phyloP scores from a whole-genome alignment of 2,329 filamentous ascomycete genomes.

The Lasiodiplodia sp. region DNA sequence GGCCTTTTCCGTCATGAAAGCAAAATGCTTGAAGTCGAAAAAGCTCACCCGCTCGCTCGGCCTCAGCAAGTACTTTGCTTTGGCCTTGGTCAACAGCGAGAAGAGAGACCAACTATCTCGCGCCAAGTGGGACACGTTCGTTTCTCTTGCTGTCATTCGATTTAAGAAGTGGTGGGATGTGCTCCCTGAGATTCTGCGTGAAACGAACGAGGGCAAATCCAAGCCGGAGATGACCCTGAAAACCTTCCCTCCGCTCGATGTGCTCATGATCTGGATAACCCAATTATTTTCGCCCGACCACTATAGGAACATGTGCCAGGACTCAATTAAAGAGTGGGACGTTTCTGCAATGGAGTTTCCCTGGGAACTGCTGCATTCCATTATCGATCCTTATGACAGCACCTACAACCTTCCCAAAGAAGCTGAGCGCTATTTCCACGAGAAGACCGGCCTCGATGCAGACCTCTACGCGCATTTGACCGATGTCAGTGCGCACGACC shows the following conservation, averaged over 20 bases:
- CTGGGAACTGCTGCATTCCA: constrained; percentile 14
- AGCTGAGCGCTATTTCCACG: constrained; percentile 14
- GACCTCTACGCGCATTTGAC: constrained; percentile 15
- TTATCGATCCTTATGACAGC: constrained; percentile 21
- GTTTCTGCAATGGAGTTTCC: constrained; percentile 25
- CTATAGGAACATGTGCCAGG: constrained; percentile 25
- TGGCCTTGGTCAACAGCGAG: constrained; percentile 1
- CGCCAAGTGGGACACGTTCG: constrained; percentile 26
- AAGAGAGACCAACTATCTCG: constrained; percentile 12
- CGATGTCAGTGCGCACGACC: constrained; percentile 15
- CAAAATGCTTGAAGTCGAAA: constrained; percentile 3
- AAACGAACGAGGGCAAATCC: constrained; percentile 7
- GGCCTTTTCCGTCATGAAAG: constrained; percentile 15
- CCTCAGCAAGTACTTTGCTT: constrained; percentile 5
- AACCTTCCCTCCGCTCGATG: constrained; percentile 23
- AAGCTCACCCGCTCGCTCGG: constrained; percentile 22
- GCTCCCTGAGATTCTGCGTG: constrained; percentile 17
- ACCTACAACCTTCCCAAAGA: constrained; percentile 12
- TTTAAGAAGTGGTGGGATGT: constrained; percentile 28
- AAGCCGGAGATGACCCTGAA: constrained; percentile 15
- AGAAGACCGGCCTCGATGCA: constrained; percentile 23
- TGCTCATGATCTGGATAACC: constrained; percentile 31
- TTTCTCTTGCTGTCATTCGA: constrained; percentile 28
- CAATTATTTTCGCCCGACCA: constrained; percentile 23
- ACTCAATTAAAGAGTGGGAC: constrained; percentile 21